phyloP scores from a whole-genome alignment of 2,329 filamentous ascomycete genomes.

The Xylariaceae sp. region DNA sequence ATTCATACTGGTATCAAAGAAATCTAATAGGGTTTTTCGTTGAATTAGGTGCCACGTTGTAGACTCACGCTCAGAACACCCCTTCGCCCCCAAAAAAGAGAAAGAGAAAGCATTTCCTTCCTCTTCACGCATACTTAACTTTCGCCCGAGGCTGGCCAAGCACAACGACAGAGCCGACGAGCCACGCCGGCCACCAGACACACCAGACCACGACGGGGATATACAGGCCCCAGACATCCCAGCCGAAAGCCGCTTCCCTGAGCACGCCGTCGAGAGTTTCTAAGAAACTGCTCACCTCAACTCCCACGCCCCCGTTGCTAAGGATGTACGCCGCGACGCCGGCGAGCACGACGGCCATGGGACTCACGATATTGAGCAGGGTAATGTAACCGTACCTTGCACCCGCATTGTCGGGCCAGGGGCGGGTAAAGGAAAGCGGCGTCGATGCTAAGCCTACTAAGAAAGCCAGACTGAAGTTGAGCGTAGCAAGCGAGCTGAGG shows the following conservation, averaged over 20 bases:
- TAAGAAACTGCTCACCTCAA: not conserved
- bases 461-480: conserved; percentile 91
- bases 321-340: conserved; percentile 43
- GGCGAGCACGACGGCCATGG: conserved; percentile 52
- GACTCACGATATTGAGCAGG: conserved; percentile 58
- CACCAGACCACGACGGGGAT: conserved; percentile 89
- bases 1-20: too few relatives aligned
- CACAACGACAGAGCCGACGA: conserved; percentile 58
- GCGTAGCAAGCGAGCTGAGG: conserved; percentile 84
- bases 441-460: conserved; percentile 73
- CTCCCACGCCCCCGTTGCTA: not conserved
- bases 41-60: too few relatives aligned
- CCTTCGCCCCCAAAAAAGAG: too few relatives aligned
- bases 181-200: conserved; percentile 93
- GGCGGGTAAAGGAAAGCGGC: conserved; percentile 71
- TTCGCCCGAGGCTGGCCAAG: conserved; percentile 37
- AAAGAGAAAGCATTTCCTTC: not conserved
- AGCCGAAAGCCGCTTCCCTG: conserved; percentile 73
- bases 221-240: conserved; percentile 86
- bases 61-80: too few relatives aligned
- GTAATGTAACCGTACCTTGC: conserved; percentile 43
- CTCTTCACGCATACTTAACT: conserved; percentile 16
- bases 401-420: conserved; percentile 40
- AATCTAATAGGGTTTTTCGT: too few relatives aligned
- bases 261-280: conserved; percentile 54